These are phyloP conservation scores for Aurinia saxatilis DNA, from an alignment of 345 rosid species.

Conservation along the genomic window DNA sequence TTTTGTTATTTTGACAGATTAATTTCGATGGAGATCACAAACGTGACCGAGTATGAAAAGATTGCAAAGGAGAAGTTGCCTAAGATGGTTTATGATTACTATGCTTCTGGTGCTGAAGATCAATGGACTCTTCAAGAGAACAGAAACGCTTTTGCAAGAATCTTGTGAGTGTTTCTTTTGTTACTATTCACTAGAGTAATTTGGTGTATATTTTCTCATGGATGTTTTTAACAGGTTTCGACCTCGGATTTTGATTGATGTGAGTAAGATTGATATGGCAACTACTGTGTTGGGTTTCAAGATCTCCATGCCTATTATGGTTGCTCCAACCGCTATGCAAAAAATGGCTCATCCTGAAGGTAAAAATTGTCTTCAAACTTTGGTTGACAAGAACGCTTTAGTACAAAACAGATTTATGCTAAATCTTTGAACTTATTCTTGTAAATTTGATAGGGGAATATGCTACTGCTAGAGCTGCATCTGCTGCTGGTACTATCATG, in stretches of 20 bases:
- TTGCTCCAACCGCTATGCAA: constrained; percentile 80
- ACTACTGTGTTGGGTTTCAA: constrained; percentile 67
- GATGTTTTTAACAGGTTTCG: constrained; percentile 43
- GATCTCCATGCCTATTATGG: constrained; percentile 79
- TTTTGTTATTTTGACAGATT: neutral
- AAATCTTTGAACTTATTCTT: too few relatives aligned
- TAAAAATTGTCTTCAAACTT: neutral
- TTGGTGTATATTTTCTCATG: too few relatives aligned
- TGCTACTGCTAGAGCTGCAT: constrained; percentile 78
- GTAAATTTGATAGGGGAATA: constrained; percentile 48
- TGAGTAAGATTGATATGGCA: constrained; percentile 64
- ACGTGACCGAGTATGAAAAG: constrained; percentile 56
- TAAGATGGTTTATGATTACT: constrained; percentile 67
- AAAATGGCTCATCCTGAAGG: constrained; percentile 93
- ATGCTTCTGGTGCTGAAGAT: constrained; percentile 75
- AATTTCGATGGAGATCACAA: constrained; percentile 49
- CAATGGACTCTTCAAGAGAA: constrained; percentile 65
- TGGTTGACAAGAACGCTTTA: too few relatives aligned
- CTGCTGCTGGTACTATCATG: constrained; percentile 76
- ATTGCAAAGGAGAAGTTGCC: constrained; percentile 64
- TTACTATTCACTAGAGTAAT: too few relatives aligned
- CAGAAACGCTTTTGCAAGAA: constrained; percentile 56
- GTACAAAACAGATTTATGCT: too few relatives aligned
- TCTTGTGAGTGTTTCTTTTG: constrained; percentile 37
- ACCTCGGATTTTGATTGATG: constrained; percentile 74